Percentiles rank a stretch among this genome's conserved stretches.
Evolutionary conservation across 2,329 filamentous ascomycete genomes (phyloP).

Genomic region (Cladosporium sp.): DNA sequence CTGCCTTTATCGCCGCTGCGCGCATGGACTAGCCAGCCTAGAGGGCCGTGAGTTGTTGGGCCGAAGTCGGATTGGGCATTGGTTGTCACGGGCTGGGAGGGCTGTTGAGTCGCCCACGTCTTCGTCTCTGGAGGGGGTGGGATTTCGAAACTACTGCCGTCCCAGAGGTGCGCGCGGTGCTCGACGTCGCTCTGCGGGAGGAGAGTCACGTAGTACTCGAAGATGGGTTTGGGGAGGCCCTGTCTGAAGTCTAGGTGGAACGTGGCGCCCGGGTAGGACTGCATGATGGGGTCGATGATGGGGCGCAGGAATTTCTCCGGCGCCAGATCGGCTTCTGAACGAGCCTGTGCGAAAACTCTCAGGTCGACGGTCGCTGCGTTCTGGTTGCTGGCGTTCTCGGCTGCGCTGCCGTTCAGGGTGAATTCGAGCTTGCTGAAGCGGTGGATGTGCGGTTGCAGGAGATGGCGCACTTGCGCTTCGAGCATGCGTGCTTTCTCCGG

Average conservation of each 20-base stretch:
- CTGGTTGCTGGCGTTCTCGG: constrained; percentile 39
- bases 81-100: constrained; percentile 25
- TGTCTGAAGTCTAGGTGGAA: constrained; percentile 34
- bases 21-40: constrained; percentile 36
- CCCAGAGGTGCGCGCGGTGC: constrained; percentile 26
- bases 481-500: constrained; percentile 45
- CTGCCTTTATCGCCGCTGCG: constrained; percentile 32
- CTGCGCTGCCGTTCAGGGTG: constrained; percentile 41
- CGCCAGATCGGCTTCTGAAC: constrained; percentile 22
- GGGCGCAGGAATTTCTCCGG: constrained; percentile 32
- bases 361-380: constrained; percentile 48
- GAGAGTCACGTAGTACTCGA: constrained; percentile 40
- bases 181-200: constrained; percentile 28
- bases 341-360: constrained; percentile 37
- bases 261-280: constrained; percentile 31
- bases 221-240: constrained; percentile 36
- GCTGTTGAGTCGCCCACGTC: constrained; percentile 33
- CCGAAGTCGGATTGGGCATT: constrained; percentile 27
- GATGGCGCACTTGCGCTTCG: constrained; percentile 41
- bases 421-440: constrained; percentile 36
- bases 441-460: constrained; percentile 33
- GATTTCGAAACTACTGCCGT: constrained; percentile 30
- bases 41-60: constrained; percentile 32
- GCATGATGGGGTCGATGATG: constrained; percentile 44
- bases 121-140: constrained; percentile 30